Percentiles rank a stretch among this genome's conserved stretches.
These are phyloP conservation scores for Barnettozyma salicaria DNA, from an alignment of 805 yeast genomes.

Conservation along the genomic window DNA sequence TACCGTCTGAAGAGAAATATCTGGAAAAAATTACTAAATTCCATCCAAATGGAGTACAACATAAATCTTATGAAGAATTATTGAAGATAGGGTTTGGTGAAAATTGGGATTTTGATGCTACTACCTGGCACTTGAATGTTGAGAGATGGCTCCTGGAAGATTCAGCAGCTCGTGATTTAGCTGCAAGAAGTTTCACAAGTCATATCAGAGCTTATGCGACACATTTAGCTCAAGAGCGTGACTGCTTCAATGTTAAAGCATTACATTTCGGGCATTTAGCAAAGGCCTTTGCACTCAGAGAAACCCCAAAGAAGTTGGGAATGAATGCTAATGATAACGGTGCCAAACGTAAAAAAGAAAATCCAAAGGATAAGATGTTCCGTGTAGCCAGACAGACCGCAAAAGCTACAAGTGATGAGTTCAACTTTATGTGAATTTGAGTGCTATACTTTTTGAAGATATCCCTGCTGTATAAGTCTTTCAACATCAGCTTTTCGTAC, in stretches of 20 bases:
- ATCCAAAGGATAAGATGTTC: conserved; percentile 67
- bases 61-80: conserved; percentile 42
- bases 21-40: conserved; percentile 51
- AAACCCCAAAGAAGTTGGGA: conserved; percentile 82
- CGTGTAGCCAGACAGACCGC: conserved; percentile 68
- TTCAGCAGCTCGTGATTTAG: conserved; percentile 49
- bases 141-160: conserved; percentile 86
- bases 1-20: conserved; percentile 93
- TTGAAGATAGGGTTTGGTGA: conserved; percentile 36
- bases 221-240: conserved; percentile 76
- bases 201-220: conserved; percentile 96
- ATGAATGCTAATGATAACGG: conserved; percentile 26
- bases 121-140: conserved; percentile 88
- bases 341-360: conserved; percentile 49
- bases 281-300: conserved; percentile 89
- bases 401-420: conserved; percentile 61
- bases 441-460: conserved; percentile 59
- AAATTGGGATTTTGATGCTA: conserved; percentile 90
- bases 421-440: conserved; percentile 45
- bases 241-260: conserved; percentile 70
- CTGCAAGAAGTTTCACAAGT: conserved; percentile 77
- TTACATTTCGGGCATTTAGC: conserved; percentile 96
- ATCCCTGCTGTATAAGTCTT: conserved; percentile 89
- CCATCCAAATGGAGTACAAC: conserved; percentile 52
- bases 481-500: conserved; percentile 94